These are phyloP conservation scores for Phytophthora pluvialis DNA, from an alignment of 352 stramenopile genomes.

Conservation along the genomic window DNA sequence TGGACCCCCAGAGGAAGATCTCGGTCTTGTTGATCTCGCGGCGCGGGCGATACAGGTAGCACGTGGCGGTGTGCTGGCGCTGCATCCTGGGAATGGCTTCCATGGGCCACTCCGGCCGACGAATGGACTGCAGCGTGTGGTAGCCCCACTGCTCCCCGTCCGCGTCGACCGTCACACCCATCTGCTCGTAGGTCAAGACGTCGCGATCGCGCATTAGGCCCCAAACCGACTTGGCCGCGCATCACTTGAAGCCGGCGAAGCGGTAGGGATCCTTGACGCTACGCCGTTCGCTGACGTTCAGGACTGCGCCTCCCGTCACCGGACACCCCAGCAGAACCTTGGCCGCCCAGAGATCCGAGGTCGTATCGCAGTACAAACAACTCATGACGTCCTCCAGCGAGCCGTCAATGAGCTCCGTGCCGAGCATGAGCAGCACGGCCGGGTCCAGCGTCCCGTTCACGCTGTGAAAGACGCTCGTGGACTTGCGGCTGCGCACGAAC, in stretches of 20 bases:
- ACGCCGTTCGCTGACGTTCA: no score
- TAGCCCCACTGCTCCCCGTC: constrained; percentile 11
- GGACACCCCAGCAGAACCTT: constrained; percentile 30
- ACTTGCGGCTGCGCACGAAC: constrained; percentile 28
- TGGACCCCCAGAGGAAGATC: constrained; percentile 40
- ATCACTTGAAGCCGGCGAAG: no score
- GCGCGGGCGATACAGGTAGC: constrained; percentile 30
- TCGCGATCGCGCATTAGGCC: no score
- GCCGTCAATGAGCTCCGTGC: constrained; percentile 36
- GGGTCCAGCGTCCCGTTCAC: constrained; percentile 26
- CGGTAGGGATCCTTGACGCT: no score
- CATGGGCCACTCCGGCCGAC: constrained; percentile 40
- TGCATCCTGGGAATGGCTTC: constrained; percentile 29
- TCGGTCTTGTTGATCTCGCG: constrained; percentile 39
- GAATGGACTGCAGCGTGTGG: constrained; percentile 41
- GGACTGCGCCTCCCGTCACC: no score
- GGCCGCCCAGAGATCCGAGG: constrained; percentile 26
- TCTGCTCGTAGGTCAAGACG: no score
- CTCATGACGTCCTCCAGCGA: constrained; percentile 41
- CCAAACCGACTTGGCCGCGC: no score
- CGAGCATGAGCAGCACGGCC: constrained; percentile 35
- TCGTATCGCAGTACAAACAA: constrained; percentile 19
- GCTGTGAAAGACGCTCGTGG: constrained; percentile 36
- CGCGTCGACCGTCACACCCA: no score
- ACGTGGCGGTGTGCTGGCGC: constrained; percentile 13